These are phyloP conservation scores for Scleromitrula shiraiana DNA, from an alignment of 2,329 filamentous ascomycete species.

Conservation along the genomic window DNA sequence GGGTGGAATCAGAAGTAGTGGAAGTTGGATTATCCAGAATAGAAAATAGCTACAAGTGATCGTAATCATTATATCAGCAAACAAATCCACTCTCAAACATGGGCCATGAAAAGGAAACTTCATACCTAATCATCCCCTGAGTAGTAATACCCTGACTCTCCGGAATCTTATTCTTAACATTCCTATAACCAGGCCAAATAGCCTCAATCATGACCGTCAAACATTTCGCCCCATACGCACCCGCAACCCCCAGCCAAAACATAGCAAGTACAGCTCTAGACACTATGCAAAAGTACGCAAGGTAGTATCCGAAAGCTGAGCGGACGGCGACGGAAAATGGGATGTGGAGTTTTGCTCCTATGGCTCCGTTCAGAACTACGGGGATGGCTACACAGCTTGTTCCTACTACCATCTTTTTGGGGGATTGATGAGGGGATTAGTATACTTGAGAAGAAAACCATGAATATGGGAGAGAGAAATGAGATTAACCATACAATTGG, in stretches of 20 bases:
- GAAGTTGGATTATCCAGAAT: constrained; percentile 29
- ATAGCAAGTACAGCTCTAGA: constrained; percentile 38
- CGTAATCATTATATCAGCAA: background rate
- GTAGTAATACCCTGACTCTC: constrained; percentile 43
- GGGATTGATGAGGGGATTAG: background rate
- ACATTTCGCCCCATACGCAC: constrained; percentile 51
- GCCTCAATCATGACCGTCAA: constrained; percentile 37
- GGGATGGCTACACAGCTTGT: constrained; percentile 50
- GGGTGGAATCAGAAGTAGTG: constrained; percentile 43
- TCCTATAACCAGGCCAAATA: constrained; percentile 47
- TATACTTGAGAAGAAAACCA: background rate
- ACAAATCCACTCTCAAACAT: too few species aligned
- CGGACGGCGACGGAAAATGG: constrained; percentile 40
- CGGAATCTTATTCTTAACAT: constrained; percentile 33
- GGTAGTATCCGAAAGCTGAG: constrained; percentile 39
- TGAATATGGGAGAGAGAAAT: constrained; percentile 6
- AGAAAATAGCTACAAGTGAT: constrained; percentile 39
- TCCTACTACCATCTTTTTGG: constrained; percentile 46
- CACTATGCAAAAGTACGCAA: constrained; percentile 35
- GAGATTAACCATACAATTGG: constrained; percentile 26
- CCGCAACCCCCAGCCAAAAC: constrained; percentile 58
- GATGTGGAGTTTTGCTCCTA: constrained; percentile 38
- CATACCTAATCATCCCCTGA: constrained; percentile 42
- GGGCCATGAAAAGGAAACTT: constrained; percentile 39
- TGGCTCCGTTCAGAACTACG: constrained; percentile 41